Evolutionary conservation across 495 filamentous ascomycete species (phyloP), one percentile per base, ranked within the genome.

Genomic region (Aspergillus saccharolyticus): DNA sequence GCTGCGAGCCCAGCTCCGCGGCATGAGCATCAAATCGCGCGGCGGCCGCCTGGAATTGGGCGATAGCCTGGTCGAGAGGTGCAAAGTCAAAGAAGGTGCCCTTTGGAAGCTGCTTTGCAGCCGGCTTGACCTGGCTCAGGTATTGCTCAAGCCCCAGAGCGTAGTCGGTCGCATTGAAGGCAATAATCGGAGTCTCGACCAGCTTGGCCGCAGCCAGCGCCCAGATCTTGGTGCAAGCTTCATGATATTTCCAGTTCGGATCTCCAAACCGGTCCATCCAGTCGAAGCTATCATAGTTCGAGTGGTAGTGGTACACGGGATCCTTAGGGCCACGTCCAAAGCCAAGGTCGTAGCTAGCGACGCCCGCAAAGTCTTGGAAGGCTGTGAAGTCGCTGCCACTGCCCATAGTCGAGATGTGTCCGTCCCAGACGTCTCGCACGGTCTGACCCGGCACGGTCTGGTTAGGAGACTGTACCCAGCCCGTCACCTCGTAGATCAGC

Each of bases 191-290:
- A 5, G 72, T 74, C 48, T 81, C 79, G 0, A 76, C 65, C 21
- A 81, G 61, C 22, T 70, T 65, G 16, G 79, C 79, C 1, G 78
- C 77, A 24, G 75, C 66, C 52, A 81, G 46, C 19, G 75, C 80
- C 72, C 79, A 83, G 42, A 88, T 68, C 62, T 83, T 81, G 1
- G 85, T 78, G 55, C 80, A 76, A 0, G 87, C 72, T 30, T 77
- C 70, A 59, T 90, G 87, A 62, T 87, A 83, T 1, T 75, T 64
- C 73, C 79, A 90, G 7, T 71, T 74, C 0, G 77, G 75, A 62
- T 90, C 87, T 16, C 84, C 84, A 57, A 77, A 89, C 18, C 73
- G 80, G 28, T 86, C 78, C 87, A 90, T 90, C 87, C 87, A 90
- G 55, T 81, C 74, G 59, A 87, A 88, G 62, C 79, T 84, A 64